Evolutionary conservation across 1,284 basidiomycete genomes (phyloP), one percentile per base, ranked within the genome.

Genomic region (Cutaneotrichosporon cavernicola): DNA sequence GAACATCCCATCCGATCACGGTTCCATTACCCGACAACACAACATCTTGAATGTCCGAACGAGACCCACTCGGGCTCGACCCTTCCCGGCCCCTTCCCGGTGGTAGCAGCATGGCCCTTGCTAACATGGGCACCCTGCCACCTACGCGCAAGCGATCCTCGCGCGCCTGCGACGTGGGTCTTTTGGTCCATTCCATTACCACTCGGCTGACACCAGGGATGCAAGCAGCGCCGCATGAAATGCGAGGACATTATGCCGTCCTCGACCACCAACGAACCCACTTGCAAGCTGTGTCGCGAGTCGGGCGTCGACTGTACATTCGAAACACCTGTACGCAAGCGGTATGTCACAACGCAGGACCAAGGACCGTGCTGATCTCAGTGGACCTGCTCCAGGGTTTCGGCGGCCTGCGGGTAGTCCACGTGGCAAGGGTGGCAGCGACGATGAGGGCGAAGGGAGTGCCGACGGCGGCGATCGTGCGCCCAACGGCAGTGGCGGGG

Each of bases 201-300:
- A 8, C 21, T 10, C 13, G 32, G 30, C 62, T 64, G 38, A 65
- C 62, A 18, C 3, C 59, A 68, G 67, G 67, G 66, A 30, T 43
- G 40, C 40, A 43, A 43, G 40, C 40, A 43, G 18, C 67, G 67
- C 18, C 67, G 72, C n/a, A 70, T 70, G 55, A 74, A 71, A 61
- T 73, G 72, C 60, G 69, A 73, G 49, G 67, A 69, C 14, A 46
- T 68, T 10, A 26, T 49, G 21, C 63, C 62, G 1, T 52, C 56
- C 6, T 51, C 60, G 18, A 46, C 56, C 5, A 63, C 60, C 14
- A 62, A 59, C 32, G 60, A 60, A 13, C 62, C 61, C 26, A 63
- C 65, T 0, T 73, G 72, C 61, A 68, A 66, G 52, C 61, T 67
- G 26, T 75, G 73, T 51, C 62, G 70, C 31, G 71, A 75, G 36